Base-by-base conservation (phyloP, 805 yeast species). In the Wickerhamiella allomyrinae region DNA sequence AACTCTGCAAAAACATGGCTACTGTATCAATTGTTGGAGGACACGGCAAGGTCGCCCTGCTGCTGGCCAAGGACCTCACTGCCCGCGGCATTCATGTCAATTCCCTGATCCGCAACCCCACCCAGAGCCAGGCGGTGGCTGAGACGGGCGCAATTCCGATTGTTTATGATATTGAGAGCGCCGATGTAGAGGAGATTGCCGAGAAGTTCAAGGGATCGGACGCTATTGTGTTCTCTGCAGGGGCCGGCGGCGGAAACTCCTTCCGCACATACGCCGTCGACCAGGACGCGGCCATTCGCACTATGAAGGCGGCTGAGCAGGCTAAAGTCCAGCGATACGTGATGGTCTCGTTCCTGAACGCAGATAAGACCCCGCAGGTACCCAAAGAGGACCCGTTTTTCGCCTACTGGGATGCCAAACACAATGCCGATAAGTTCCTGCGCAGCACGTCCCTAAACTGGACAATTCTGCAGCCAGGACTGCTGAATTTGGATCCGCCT, bases 171-270 rank as follows among this genome's bases (percentile, higher is more conserved):
- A 59, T 66, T 29, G 55, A 71, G 38, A 35, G 42, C 14, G 51
- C 54, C 20, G 44, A 42, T 10, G 47, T 42, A n/a, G 65, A 65
- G 27, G 61, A 62, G 7, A 54, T 75, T 24, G 57, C 65, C 0
- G 46, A 53, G 2, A 60, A 58, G 0, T 51, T 76, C 27, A 55
- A 58, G 34, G 77, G 74, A 3, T 65, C 62, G 29, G 74, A 73
- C 49, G 74, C 75, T 7, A 73, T 76, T 4, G 73, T 77, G 1
- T 73, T 75, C 61, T 59, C 71, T 31, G 81, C 79, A 0, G 82
- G 82, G 7, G 73, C 79, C 2, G 77, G 73, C 15, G 81, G 80
- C 2, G 69, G 68, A 36, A 70, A 71, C 13, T 49, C 68, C 7
- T 67, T 60, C 20, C 49, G 60, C 31, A 64, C 70, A 2, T 61